Evolutionary conservation across 108 stramenopile species (phyloP), one percentile per base, ranked within the genome.

Genomic region (Nitzschia inconspicua): DNA sequence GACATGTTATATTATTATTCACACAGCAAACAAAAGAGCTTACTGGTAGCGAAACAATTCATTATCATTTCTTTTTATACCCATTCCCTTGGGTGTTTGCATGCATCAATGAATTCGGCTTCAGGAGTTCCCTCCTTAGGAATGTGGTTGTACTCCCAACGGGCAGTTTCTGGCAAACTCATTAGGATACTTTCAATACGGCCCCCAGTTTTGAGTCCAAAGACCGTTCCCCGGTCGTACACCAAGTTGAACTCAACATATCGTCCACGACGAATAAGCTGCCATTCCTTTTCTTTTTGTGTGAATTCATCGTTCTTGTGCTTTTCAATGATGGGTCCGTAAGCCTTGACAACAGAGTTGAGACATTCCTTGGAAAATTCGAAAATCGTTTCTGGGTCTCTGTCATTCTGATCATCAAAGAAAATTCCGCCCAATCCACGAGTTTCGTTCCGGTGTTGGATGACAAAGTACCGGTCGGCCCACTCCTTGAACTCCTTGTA

Each of bases 191-290:
- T 89, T 77, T 99, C 98, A 66, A 96, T 98, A 42, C 98, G 89
- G 6, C 96, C 96, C 22, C 97, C 97, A 28, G 98, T 99, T 76
- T 97, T 97, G 41, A 99, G 81, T 23, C 98, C 98, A 68, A 99
- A 99, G 4, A 97, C 87, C 0, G 98, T 99, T 46, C 98, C 98
- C 4, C 98, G 78, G 71, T 99, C 98, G 70, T 98, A 97, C 19
- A 99, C 97, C 44, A 99, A 79, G 81, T 99, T 99, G 90, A 99
- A 99, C 80, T 99, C 98, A 9, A 95, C 95, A 65, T 99, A 99
- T 47, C 94, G 78, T 57, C 96, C 94, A 23, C 93, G 68, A 32
- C 96, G 78, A 57, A 98, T 93, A 43, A 86, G 88, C 84, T 99
- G 97, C 98, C 98, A 99, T 55, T 86, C 73, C 91, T 97, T 97